Base-by-base conservation (phyloP, 306 rosid species). In the Lotus japonicus region DNA sequence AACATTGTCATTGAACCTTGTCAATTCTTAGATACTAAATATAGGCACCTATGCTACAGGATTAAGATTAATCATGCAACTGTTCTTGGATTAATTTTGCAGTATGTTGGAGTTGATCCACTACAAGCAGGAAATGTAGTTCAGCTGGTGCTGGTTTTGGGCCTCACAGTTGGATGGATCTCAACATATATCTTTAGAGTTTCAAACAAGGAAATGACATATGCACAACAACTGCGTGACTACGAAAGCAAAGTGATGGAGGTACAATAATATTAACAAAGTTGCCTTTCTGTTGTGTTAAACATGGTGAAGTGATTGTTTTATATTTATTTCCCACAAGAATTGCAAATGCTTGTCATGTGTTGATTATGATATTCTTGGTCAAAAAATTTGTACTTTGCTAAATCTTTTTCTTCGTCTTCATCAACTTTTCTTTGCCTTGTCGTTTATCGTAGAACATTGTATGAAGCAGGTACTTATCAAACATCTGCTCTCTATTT, bases 141-240 rank as follows among this genome's bases (percentile, higher is more conserved):
- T 79, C 99, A 94, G 85, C 85, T 94, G 64, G 85, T 94, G 59
- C 55, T 94, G 57, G 99, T 94, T 73, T 82, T 94, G 86, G 99
- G 99, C 43, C 84, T 94, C 60, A 94, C 96, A 5, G 14, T 94
- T 51, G 99, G 95, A 61, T 94, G 99, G 99, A 86, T 94, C 82
- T 88, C 90, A 6, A 90, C 97, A 0, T 94, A 94, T 31, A 83
- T 94, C 74, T 94, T 94, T 39, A 80, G 99, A 82, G 99, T 94
- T 82, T 88, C 96, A 72, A 94, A 90, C 79, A 90, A 94, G 86
- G 97, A 94, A 79, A 94, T 94, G 99, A 94, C 99, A 45, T 90
- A 94, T 72, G 97, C 95, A 45, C 94, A 90, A 55, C 99, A 94
- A 78, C 70, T 94, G 66, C 97, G 95, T 38, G 95, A 90, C 82